Evolutionary conservation across 2,329 filamentous ascomycete species (phyloP).

Genomic region (Simplicillium aogashimaense): DNA sequence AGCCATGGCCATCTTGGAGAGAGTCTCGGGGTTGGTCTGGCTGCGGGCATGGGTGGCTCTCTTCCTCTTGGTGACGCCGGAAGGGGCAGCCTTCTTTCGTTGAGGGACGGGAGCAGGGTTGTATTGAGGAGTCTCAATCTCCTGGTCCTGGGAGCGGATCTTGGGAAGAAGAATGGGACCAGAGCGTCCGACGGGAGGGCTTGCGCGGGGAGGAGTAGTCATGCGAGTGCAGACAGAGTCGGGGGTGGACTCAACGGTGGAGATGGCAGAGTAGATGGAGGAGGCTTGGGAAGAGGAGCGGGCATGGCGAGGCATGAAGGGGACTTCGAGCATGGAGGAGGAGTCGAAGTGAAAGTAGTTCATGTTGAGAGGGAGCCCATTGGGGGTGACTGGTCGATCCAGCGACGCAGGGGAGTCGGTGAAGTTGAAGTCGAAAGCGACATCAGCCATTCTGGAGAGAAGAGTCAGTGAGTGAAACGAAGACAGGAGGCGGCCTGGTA

Average conservation of each 20-base stretch:
- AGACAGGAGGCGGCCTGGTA: neutral
- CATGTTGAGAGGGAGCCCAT: slow-evolving; percentile 17
- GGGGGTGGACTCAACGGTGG: slow-evolving; percentile 41
- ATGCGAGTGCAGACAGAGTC: slow-evolving; percentile 59
- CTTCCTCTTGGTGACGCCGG: slow-evolving; percentile 5
- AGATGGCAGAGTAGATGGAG: slow-evolving; percentile 53
- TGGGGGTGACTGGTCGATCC: slow-evolving; percentile 18
- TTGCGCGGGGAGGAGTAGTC: slow-evolving; percentile 55
- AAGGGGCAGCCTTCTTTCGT: slow-evolving; percentile 4
- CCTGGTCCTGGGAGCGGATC: slow-evolving; percentile 77
- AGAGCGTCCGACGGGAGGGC: slow-evolving; percentile 59
- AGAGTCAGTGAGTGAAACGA: slow-evolving; percentile 1
- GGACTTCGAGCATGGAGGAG: slow-evolving; percentile 41
- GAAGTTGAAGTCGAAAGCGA: slow-evolving; percentile 53
- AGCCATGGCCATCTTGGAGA: slow-evolving; percentile 26
- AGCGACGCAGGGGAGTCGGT: slow-evolving; percentile 22
- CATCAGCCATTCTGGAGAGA: slow-evolving; percentile 12
- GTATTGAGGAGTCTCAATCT: slow-evolving; percentile 45
- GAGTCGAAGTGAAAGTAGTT: slow-evolving; percentile 41
- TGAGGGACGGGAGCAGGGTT: slow-evolving; percentile 22
- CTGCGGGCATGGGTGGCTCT: slow-evolving; percentile 44
- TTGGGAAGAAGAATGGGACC: slow-evolving; percentile 75
- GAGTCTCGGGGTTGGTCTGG: slow-evolving; percentile 52
- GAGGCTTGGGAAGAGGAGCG: slow-evolving; percentile 58
- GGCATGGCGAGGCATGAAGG: slow-evolving; percentile 44